A percentile compares a stretch with the other conserved stretches of the same genome.
Conservation (phyloP, 1,284 basidiomycete species). For the Wallemia hederae region DNA sequence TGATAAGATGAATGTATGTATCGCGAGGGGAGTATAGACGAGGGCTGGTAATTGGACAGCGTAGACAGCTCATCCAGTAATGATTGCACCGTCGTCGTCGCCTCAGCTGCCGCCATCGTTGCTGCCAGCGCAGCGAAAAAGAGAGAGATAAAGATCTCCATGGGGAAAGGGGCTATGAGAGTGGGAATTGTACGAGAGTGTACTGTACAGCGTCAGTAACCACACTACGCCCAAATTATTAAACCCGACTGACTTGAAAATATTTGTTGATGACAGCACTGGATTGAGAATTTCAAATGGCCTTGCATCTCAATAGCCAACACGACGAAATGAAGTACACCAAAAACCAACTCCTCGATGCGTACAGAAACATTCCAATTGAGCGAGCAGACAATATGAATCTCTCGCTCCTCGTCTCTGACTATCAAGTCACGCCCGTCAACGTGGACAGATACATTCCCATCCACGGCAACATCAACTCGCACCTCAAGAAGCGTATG, state of each 20-base stretch:
- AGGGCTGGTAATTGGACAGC: not conserved
- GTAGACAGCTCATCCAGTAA: not conserved
- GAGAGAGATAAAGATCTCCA: too few species aligned
- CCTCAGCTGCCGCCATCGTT: too few species aligned
- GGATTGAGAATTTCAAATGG: not conserved
- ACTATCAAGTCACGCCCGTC: not conserved
- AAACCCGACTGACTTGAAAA: not conserved
- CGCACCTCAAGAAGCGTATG: not conserved
- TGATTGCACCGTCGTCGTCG: not conserved
- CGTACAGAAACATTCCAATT: not conserved
- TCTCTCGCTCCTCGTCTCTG: not conserved
- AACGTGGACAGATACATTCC: not conserved
- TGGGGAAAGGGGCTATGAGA: too few species aligned
- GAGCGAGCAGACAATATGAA: not conserved
- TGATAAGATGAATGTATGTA: not conserved
- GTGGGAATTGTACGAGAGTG: too few species aligned
- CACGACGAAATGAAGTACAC: not conserved
- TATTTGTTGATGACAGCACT: not conserved
- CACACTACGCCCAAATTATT: too few species aligned
- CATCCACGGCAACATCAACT: not conserved
- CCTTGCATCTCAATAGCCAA: not conserved
- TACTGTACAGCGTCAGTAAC: too few species aligned
- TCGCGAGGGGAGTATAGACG: not conserved
- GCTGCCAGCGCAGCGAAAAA: too few species aligned
- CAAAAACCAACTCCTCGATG: not conserved